Evolutionary conservation across 192 early-diverging fungal species (phyloP).

Genomic region (Pecoramyces ruminantium): DNA sequence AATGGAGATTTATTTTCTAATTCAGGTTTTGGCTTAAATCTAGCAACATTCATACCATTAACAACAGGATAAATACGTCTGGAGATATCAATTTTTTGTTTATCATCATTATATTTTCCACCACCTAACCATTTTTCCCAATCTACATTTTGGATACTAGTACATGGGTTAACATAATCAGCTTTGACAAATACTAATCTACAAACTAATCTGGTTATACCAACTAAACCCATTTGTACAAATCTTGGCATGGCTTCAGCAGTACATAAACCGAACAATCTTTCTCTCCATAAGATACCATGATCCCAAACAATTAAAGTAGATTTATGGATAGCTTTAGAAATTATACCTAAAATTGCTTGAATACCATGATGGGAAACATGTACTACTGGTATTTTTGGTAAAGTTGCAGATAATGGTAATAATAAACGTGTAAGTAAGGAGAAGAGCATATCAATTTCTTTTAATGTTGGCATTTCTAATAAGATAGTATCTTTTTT

Average conservation of each 20-base stretch:
- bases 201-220: slow-evolving; percentile 16
- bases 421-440: slow-evolving; percentile 14
- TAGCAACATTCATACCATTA: slow-evolving; percentile 21
- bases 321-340: slow-evolving; percentile 14
- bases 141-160: slow-evolving; percentile 20
- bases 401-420: slow-evolving; percentile 12
- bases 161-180: slow-evolving; percentile 19
- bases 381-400: slow-evolving; percentile 17
- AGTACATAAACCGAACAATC: slow-evolving; percentile 17
- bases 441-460: slow-evolving; percentile 17
- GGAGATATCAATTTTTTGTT: background rate
- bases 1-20: slow-evolving; percentile 7
- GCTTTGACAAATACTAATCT: slow-evolving; percentile 12
- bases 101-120: slow-evolving; percentile 6
- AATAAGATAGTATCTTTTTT: slow-evolving; percentile 4
- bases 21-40: slow-evolving; percentile 13
- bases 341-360: slow-evolving; percentile 21
- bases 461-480: slow-evolving; percentile 13
- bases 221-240: slow-evolving; percentile 18
- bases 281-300: slow-evolving; percentile 22
- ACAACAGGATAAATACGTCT: slow-evolving; percentile 14
- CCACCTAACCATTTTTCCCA: slow-evolving; percentile 21
- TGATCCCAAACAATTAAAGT: slow-evolving; percentile 21
- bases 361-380: slow-evolving; percentile 25
- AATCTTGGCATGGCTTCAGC: slow-evolving; percentile 19